Base-by-base conservation (phyloP, 345 rosid genomes). In the Draba incana region DNA sequence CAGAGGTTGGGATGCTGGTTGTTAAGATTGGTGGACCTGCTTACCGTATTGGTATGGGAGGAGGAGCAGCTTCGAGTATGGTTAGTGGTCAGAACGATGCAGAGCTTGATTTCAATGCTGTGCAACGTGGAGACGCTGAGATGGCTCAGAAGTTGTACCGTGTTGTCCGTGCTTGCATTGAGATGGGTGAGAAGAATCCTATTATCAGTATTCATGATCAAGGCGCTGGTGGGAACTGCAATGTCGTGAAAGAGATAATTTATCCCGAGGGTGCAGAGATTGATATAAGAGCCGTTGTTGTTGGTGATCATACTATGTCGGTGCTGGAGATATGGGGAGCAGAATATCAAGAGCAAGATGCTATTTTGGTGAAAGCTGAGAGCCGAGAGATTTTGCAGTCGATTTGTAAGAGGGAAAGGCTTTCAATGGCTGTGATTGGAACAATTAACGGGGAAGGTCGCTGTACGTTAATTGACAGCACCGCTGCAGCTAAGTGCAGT, bases 21-120 rank as follows among this genome's bases (percentile, higher is more conserved):
- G 97, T 93, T 1, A 93, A 93, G 82, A 87, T 93, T 78, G 98
- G 97, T 68, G 98, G 98, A 41, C 96, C 98, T 66, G 98, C 97
- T 31, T 93, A 93, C 75, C 88, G 91, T 15, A 93, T 93, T 70
- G 97, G 97, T 43, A 93, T 90, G 97, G 96, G 97, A 63, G 97
- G 98, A 54, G 97, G 96, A 13, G 98, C 96, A 10, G 97, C 96
- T n/a, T 90, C 96, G 1, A 93, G 96, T 82, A 93, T 87, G 98
- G 98, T 87, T 37, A 90, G 98, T 83, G 95, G 97, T n/a, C 95
- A 87, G 82, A 90, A 90, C 45, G 92, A 87, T 75, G 97, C 95
- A 8, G 95, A 88, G 69, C 98, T 93, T 72, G 97, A 93, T 79
- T 93, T 93, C 78, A 93, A 93, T 66, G 98, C 98, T 52, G 97